Evolutionary conservation across 257 asterid genomes (phyloP).

Genomic region (Cordia subcordata): DNA sequence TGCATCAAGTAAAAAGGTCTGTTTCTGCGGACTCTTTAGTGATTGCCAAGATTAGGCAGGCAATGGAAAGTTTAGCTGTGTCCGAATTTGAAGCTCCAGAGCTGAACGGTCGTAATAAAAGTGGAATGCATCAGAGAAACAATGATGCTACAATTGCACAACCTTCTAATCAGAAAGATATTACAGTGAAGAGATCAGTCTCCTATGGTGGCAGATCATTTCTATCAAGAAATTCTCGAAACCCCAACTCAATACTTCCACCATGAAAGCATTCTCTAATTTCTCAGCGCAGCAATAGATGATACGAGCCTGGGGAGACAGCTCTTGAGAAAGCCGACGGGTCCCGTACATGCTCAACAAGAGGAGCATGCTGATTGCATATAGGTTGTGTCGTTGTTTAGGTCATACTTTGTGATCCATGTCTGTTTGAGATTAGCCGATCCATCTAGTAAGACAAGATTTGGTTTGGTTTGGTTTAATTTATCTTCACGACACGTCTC

Average conservation of each 20-base stretch:
- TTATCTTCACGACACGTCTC: too few relatives aligned
- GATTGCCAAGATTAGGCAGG: slow-evolving; percentile 3
- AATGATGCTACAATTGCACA: slow-evolving; percentile 8
- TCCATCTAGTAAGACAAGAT: too few relatives aligned
- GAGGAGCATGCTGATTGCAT: too few relatives aligned
- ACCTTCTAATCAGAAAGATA: slow-evolving; percentile 11
- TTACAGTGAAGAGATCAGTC: slow-evolving; percentile 27
- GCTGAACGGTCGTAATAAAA: slow-evolving; percentile 3
- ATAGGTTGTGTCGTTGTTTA: too few relatives aligned
- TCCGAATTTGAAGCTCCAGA: background rate
- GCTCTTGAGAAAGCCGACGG: too few relatives aligned
- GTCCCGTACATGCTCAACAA: too few relatives aligned
- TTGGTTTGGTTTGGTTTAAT: too few relatives aligned
- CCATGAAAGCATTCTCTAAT: background rate
- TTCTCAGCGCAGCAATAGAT: background rate
- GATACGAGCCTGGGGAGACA: too few relatives aligned
- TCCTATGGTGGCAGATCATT: slow-evolving; percentile 24
- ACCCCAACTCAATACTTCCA: slow-evolving; percentile 13
- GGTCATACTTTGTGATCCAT: too few relatives aligned
- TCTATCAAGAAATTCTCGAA: slow-evolving; percentile 18
- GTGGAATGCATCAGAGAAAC: background rate
- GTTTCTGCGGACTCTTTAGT: slow-evolving; percentile 23
- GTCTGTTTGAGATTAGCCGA: too few relatives aligned
- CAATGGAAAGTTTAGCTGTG: background rate
- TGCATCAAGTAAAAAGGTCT: slow-evolving; percentile 18